Evolutionary conservation across 2,329 filamentous ascomycete genomes (phyloP).

Genomic region (Lasiodiplodia citricola): DNA sequence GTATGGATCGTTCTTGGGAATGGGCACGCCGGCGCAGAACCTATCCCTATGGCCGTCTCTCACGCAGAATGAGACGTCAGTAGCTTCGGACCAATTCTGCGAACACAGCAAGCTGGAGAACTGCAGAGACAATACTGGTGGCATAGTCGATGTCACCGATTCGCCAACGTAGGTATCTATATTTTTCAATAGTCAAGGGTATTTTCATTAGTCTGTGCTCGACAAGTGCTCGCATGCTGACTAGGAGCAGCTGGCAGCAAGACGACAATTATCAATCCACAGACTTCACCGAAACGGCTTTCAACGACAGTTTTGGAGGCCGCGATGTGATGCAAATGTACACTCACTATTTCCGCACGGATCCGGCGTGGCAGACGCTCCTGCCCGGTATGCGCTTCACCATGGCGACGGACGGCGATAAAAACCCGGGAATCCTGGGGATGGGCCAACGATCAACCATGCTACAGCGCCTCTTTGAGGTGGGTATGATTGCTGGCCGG

Average conservation of each 20-base stretch:
- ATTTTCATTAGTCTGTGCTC: background rate
- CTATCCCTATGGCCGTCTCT: slow-evolving; percentile 52
- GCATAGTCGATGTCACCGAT: slow-evolving; percentile 39
- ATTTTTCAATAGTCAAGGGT: background rate
- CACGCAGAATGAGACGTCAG: slow-evolving; percentile 48
- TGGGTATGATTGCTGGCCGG: slow-evolving; percentile 44
- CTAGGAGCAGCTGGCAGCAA: background rate
- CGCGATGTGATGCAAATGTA: slow-evolving; percentile 45
- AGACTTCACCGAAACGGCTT: slow-evolving; percentile 29
- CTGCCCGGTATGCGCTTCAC: slow-evolving; percentile 43
- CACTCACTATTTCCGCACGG: slow-evolving; percentile 48
- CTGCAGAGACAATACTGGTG: slow-evolving; percentile 41
- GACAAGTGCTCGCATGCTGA: background rate
- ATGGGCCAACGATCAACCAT: slow-evolving; percentile 49
- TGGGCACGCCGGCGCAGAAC: slow-evolving; percentile 51
- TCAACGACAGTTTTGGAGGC: slow-evolving; percentile 38
- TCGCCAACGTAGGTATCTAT: slow-evolving; percentile 39
- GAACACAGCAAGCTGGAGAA: slow-evolving; percentile 38
- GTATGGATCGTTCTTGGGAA: slow-evolving; percentile 53
- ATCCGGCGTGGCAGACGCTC: slow-evolving; percentile 43
- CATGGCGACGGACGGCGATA: slow-evolving; percentile 40
- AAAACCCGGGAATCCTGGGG: slow-evolving; percentile 44
- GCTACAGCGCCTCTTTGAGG: slow-evolving; percentile 42
- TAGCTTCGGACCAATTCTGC: slow-evolving; percentile 45
- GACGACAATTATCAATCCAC: background rate